Evolutionary conservation across 257 asterid genomes (phyloP).

Genomic region (Petunia axillaris): DNA sequence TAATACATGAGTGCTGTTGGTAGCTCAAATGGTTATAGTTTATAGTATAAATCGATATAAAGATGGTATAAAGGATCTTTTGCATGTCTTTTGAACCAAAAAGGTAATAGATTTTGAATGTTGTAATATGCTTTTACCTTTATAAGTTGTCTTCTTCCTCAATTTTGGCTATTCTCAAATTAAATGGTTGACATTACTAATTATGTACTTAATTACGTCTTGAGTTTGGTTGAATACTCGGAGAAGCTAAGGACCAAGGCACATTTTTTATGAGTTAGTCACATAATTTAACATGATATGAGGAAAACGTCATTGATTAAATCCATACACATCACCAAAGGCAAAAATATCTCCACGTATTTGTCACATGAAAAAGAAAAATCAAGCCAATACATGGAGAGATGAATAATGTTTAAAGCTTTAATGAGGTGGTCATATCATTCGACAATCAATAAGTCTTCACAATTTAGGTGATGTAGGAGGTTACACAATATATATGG

Average conservation of each 20-base stretch:
- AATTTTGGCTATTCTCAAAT: not conserved
- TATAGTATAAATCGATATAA: not conserved
- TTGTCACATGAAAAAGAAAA: no score
- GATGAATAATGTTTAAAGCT: no score
- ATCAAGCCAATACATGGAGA: no score
- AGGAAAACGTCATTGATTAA: no score
- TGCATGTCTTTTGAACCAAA: constrained; percentile 40
- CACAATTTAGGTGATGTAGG: not conserved
- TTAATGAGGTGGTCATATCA: no score
- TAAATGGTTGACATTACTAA: not conserved
- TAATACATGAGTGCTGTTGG: constrained; percentile 31
- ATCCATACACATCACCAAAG: no score
- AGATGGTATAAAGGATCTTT: constrained; percentile 35
- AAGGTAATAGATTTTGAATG: constrained; percentile 28
- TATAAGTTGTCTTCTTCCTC: not conserved
- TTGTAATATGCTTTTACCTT: constrained; percentile 5
- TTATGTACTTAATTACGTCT: not conserved
- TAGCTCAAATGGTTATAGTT: constrained; percentile 18
- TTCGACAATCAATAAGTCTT: no score
- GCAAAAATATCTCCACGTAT: no score
- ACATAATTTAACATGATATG: no score
- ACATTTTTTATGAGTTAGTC: not conserved
- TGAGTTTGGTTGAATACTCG: not conserved
- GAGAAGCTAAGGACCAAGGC: constrained; percentile 1
- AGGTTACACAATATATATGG: not conserved